Evolutionary conservation across 2,329 filamentous ascomycete species (phyloP).

Genomic region (Xylariaceae sp.): DNA sequence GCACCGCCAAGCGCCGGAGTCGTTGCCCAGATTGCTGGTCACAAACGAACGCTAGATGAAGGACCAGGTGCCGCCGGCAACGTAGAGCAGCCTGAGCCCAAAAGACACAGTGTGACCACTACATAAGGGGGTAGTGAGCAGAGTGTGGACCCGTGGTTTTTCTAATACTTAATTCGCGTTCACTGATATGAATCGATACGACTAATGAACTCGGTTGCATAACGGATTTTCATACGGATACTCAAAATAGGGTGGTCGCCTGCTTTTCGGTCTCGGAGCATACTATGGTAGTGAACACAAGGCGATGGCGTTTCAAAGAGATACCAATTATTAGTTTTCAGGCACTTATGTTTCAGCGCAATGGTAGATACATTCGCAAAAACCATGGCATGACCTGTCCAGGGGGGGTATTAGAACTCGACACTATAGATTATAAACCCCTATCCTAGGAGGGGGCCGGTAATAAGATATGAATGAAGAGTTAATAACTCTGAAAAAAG

Average conservation of each 20-base stretch:
- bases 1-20: constrained; percentile 29
- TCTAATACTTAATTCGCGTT: too few relatives aligned
- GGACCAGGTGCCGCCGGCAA: constrained; percentile 17
- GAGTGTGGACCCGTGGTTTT: too few relatives aligned
- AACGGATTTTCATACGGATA: constrained; percentile 1
- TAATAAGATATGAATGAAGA: too few relatives aligned
- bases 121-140: constrained; percentile 1
- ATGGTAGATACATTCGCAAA: too few relatives aligned
- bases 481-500: too few relatives aligned
- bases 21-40: constrained; percentile 26
- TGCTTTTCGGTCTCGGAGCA: constrained; percentile 1
- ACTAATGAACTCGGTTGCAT: constrained; percentile 17
- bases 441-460: too few relatives aligned
- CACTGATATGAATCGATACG: background rate
- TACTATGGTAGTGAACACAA: constrained; percentile 1
- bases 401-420: too few relatives aligned
- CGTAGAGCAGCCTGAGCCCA: constrained; percentile 26
- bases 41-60: constrained; percentile 23
- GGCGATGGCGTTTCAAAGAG: constrained; percentile 11
- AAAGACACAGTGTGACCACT: constrained; percentile 22
- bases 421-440: too few relatives aligned
- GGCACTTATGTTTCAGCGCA: too few relatives aligned
- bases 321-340: background rate
- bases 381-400: too few relatives aligned
- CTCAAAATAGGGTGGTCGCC: constrained; percentile 2